These are phyloP conservation scores for Draba incana DNA, from an alignment of 345 rosid genomes.

Conservation along the genomic window DNA sequence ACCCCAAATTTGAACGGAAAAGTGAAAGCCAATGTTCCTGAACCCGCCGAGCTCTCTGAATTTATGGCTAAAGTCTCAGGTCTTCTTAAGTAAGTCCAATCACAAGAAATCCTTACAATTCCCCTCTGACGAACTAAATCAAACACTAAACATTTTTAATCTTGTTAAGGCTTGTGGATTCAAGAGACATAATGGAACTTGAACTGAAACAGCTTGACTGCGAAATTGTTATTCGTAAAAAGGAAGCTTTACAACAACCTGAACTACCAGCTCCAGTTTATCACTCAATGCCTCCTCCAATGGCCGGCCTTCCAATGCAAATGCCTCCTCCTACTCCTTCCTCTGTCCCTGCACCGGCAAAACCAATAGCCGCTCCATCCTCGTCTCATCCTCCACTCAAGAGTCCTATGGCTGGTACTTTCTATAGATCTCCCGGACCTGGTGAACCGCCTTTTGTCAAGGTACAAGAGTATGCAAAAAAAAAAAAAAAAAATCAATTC, in stretches of 20 bases:
- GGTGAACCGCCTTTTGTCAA: conserved; percentile 93
- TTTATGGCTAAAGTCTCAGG: conserved; percentile 87
- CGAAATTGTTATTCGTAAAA: conserved; percentile 80
- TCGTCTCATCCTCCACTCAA: conserved; percentile 69
- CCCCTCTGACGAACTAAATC: background rate
- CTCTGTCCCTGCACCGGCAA: conserved; percentile 44
- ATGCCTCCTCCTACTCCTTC: conserved; percentile 46
- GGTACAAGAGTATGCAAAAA: conserved; percentile 47
- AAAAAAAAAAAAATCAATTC: too few relatives aligned
- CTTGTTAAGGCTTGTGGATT: conserved; percentile 80
- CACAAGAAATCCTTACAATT: background rate
- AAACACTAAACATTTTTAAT: background rate
- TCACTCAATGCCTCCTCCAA: conserved; percentile 50
- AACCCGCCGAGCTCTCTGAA: conserved; percentile 58
- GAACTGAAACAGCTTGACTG: conserved; percentile 84
- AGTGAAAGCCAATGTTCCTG: conserved; percentile 52
- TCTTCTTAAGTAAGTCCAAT: conserved; percentile 73
- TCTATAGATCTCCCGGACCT: conserved; percentile 80
- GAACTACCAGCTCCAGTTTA: conserved; percentile 43
- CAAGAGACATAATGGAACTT: conserved; percentile 82
- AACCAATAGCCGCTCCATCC: conserved; percentile 49
- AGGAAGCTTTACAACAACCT: conserved; percentile 75
- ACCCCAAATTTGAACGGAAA: conserved; percentile 48
- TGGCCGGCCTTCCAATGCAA: conserved; percentile 50
- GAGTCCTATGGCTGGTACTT: conserved; percentile 98